Evolutionary conservation across 2,329 filamentous ascomycete species (phyloP).

Genomic region (Apiospora sp.): DNA sequence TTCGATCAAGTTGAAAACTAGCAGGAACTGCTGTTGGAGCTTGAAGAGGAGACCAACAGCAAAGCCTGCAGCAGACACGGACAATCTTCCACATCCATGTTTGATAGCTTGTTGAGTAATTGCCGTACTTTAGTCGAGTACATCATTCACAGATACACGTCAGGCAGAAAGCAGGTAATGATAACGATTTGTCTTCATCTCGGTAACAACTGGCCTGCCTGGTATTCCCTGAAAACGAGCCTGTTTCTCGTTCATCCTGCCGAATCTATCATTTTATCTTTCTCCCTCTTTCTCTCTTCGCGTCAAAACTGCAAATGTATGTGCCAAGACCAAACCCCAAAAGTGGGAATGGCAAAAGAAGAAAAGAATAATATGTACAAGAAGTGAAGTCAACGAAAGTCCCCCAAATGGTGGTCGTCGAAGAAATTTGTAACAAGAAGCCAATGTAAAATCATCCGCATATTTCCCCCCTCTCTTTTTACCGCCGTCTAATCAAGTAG

Average conservation of each 20-base stretch:
- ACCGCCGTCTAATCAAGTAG: neutral
- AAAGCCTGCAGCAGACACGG: no score
- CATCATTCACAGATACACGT: neutral
- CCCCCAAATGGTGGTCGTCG: neutral
- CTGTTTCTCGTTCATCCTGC: neutral
- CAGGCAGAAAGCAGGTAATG: neutral
- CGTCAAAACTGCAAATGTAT: neutral
- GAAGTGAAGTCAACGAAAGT: conserved; percentile 1
- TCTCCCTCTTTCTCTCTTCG: neutral
- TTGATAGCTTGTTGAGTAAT: no score
- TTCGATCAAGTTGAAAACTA: no score
- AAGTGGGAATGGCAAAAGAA: neutral
- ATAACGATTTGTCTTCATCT: neutral
- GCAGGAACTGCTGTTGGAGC: no score
- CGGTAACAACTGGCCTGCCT: neutral
- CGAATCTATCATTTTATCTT: neutral
- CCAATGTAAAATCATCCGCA: neutral
- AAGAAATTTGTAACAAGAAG: neutral
- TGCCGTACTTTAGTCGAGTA: neutral
- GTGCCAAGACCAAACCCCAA: neutral
- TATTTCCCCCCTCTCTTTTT: neutral
- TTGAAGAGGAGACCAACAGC: no score
- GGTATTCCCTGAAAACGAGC: neutral
- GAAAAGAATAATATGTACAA: conserved; percentile 10
- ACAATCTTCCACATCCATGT: no score